Percentiles rank a stretch among this genome's conserved stretches.
Conservation (phyloP, 345 rosid species). For the Citrus trifoliata region DNA sequence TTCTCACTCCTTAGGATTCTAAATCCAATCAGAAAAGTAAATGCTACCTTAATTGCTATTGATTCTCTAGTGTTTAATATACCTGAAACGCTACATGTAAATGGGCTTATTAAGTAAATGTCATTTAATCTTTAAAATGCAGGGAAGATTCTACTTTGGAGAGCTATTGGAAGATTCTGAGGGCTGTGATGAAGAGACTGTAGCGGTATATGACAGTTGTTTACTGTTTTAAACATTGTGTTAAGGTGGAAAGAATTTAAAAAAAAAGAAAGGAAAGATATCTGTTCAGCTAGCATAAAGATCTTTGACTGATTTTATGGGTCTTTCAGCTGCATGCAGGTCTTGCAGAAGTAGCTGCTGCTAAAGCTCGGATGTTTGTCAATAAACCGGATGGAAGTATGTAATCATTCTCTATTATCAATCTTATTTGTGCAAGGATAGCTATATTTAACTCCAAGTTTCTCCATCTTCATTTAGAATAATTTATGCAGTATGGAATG, state of each 20-base stretch:
- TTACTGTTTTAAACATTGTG: constrained; percentile 13
- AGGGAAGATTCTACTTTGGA: constrained; percentile 96
- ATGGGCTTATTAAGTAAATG: neutral
- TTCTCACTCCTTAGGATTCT: too few species aligned
- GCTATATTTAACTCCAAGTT: neutral
- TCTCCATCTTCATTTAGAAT: neutral
- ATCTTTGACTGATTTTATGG: constrained; percentile 21
- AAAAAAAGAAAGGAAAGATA: neutral
- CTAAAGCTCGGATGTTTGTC: constrained; percentile 91
- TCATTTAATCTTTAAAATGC: constrained; percentile 25
- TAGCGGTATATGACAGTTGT: constrained; percentile 52
- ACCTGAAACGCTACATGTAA: neutral
- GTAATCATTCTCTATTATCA: constrained; percentile 6
- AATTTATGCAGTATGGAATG: neutral
- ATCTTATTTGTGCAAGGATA: neutral
- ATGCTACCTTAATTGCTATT: neutral
- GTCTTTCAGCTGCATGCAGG: constrained; percentile 81
- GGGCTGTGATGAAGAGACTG: constrained; percentile 67
- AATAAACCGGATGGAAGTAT: constrained; percentile 97
- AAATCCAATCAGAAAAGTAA: too few species aligned
- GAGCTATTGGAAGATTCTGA: constrained; percentile 56
- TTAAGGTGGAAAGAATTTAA: neutral
- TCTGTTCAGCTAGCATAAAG: constrained; percentile 1
- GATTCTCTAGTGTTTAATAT: neutral
- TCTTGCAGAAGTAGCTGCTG: constrained; percentile 94